Evolutionary conservation across 495 filamentous ascomycete species (phyloP), one percentile per base, ranked within the genome.

Genomic region (Neurospora hispaniola): DNA sequence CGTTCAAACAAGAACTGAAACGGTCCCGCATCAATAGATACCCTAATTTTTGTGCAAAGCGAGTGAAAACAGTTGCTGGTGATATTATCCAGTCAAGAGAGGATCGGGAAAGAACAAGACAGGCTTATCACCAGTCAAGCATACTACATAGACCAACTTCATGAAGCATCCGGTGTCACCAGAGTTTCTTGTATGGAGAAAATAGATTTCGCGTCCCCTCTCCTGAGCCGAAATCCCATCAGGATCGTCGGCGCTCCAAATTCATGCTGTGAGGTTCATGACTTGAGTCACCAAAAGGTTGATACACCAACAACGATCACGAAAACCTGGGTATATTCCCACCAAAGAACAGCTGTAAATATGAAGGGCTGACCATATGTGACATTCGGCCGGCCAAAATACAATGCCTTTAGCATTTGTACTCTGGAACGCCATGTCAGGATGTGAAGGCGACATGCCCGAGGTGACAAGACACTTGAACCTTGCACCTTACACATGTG

Each of bases 301-400:
- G 1, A 43, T 18, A 43, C 42, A 43, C 2, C 14, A 43, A 18
- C 14, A 43, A 7, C 6, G 6, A 43, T 5, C 35, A 38, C 35
- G 4, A 38, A 38, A 5, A 4, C 4, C 5, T 38, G 0, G 35
- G 4, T 38, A 38, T 38, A 38, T 9, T 44, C 2, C 43, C 43
- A 44, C 3, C 3, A 44, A n/a, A n/a, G 7, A 0, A 46, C 7
- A 46, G 43, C 2, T 20, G n/a, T 8, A 46, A 20, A 38, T 0
- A 38, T 38, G 5, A 0, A 0, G n/a, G 44, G 3, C 3, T 46
- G 4, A n/a, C 0, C 0, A 1, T 11, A 20, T 9, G 44, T 9
- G n/a, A 8, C 3, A 8, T 10, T 20, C 10, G 3, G 3, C 18
- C 44, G 0, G n/a, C 4, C n/a, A 20, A 20, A 10, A 20, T 20